These are phyloP conservation scores for Kodamaea sagamina DNA, from an alignment of 805 yeast genomes.

Conservation along the genomic window DNA sequence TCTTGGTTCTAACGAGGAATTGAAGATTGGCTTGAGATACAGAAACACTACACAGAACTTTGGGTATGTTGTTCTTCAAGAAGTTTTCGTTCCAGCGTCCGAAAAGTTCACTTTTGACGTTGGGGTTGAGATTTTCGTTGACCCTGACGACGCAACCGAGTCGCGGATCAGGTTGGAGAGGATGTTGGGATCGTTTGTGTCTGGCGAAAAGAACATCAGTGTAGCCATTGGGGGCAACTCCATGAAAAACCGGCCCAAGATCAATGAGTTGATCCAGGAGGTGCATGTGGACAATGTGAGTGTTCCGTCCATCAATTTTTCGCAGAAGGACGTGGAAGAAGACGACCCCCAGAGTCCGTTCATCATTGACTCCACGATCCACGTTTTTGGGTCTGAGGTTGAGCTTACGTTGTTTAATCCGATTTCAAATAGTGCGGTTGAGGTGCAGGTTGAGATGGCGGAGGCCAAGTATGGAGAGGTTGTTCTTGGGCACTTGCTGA, in stretches of 20 bases:
- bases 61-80: conserved; percentile 26
- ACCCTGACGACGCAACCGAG: conserved; percentile 1
- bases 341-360: conserved; percentile 35
- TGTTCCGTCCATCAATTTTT: conserved; percentile 29
- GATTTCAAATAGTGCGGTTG: conserved; percentile 45
- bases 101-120: neutral
- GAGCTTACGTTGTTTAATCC: conserved; percentile 60
- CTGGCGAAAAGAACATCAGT: conserved; percentile 7
- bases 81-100: conserved; percentile 7
- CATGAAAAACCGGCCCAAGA: conserved; percentile 4
- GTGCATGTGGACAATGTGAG: conserved; percentile 25
- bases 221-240: conserved; percentile 7
- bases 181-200: conserved; percentile 9
- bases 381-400: conserved; percentile 54
- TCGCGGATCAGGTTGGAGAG: conserved; percentile 5
- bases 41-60: conserved; percentile 31
- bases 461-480: conserved; percentile 50
- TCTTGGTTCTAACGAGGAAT: conserved; percentile 21
- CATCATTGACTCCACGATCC: conserved; percentile 52
- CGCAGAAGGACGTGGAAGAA: conserved; percentile 3
- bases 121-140: conserved; percentile 3
- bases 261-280: conserved; percentile 18
- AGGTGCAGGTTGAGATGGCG: conserved; percentile 45
- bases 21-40: conserved; percentile 29
- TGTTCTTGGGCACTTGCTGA: conserved; percentile 46